Conservation (phyloP, 106 monocot species). For the Dendrobium officinale region DNA sequence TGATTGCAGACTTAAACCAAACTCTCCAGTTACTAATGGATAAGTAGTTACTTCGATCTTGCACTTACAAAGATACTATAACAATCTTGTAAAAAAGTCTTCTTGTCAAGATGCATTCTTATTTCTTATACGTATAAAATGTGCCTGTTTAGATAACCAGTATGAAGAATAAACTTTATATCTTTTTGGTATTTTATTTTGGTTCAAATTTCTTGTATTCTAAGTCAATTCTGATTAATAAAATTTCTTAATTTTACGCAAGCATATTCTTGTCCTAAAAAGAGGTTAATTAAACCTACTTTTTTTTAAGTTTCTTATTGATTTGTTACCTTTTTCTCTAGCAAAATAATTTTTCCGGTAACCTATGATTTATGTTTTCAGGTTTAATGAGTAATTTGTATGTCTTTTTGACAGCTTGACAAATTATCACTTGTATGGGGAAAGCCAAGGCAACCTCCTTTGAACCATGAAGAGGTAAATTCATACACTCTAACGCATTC, state of each 20-base stretch:
- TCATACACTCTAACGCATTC: not conserved
- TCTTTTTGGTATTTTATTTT: not conserved
- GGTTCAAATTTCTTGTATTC: not conserved
- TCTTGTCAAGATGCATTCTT: not conserved
- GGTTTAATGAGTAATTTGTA: slow-evolving; percentile 5
- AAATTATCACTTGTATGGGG: slow-evolving; percentile 82
- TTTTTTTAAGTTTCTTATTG: not conserved
- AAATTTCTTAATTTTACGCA: not conserved
- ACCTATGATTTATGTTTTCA: not conserved
- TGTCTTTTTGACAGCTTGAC: slow-evolving; percentile 52
- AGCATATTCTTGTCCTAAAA: not conserved
- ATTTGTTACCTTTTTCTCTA: not conserved
- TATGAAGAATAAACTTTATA: not conserved
- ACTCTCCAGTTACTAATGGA: not conserved
- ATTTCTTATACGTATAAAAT: not conserved
- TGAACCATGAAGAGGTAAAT: slow-evolving; percentile 67
- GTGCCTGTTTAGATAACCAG: not conserved
- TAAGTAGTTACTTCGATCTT: not conserved
- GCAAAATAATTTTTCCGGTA: not conserved
- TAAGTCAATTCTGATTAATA: not conserved
- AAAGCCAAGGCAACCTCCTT: slow-evolving; percentile 65
- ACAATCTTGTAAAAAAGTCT: not conserved
- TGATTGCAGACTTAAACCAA: not conserved
- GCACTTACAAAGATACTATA: not conserved
- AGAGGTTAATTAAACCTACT: not conserved